Evolutionary conservation across 2,329 filamentous ascomycete species (phyloP), one percentile per base, ranked within the genome.

Genomic region (Colletotrichum godetiae): DNA sequence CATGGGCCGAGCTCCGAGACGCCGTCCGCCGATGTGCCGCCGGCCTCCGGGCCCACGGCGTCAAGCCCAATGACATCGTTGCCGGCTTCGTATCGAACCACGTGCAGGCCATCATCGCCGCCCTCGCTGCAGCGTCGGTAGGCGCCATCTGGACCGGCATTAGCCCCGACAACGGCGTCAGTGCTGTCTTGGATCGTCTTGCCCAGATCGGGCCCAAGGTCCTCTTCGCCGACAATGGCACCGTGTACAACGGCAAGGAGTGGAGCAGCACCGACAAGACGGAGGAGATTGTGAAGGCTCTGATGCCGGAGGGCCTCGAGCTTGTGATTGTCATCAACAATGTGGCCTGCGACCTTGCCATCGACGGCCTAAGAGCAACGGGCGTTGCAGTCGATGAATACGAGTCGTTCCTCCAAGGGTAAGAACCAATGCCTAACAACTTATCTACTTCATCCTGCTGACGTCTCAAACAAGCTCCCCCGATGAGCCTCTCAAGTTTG

Each of bases 91-190:
- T 98, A 15, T 96, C 94, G 27, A 98, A 99, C 79, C 95, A 98
- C 81, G 91, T 91, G 7, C 93, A 97, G 81, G 93, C 95, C 0
- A 85, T 98, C 24, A 92, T 98, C 12, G 94, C 95, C 24, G 97
- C 97, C 92, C 88, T 99, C 37, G 94, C 94, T 1, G 90, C 95
- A 0, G 92, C 95, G 0, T 91, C 94, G 1, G 82, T 98, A 2
- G 97, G 97, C 35, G 95, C 94, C 19, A 90, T 98, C 49, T 98
- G 96, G 96, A 98, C 95, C 0, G 94, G 94, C 7, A 94, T 98
- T 61, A 97, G 94, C 78, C 95, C 96, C 3, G 96, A 98, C 81
- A 98, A 93, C 19, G 96, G 96, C 12, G 94, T 97, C 2, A 94
- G 94, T 78, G 96, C 95, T 19, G 95, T 98, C 0, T 85, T 98